Conservation (phyloP, 495 filamentous ascomycete genomes). For the Parmelia sp. region DNA sequence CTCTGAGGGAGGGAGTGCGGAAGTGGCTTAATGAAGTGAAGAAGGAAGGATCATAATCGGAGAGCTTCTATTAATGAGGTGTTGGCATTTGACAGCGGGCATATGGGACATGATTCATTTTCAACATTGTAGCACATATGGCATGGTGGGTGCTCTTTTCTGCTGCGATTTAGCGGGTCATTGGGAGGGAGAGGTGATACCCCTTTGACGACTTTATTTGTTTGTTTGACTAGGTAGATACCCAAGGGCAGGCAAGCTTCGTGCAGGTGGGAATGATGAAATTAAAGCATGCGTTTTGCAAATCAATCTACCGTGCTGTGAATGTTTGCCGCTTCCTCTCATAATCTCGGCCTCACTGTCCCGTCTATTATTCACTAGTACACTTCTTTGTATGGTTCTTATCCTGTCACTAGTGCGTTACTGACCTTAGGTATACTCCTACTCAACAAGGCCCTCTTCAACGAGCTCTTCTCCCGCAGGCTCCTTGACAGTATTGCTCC, state of each 20-base stretch:
- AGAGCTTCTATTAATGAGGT: not conserved
- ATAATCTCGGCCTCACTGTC: no score
- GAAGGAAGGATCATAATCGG: slow-evolving; percentile 3
- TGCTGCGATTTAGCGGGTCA: slow-evolving; percentile 14
- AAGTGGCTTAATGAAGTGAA: slow-evolving; percentile 54
- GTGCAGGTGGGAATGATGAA: not conserved
- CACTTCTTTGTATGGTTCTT: no score
- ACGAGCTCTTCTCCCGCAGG: no score
- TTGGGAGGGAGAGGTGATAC: not conserved
- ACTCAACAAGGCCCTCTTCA: no score
- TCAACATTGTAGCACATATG: not conserved
- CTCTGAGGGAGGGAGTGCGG: slow-evolving; percentile 57
- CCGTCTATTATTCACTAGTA: no score
- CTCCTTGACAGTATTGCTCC: no score
- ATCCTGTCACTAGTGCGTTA: no score
- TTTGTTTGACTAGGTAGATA: not conserved
- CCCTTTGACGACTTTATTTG: not conserved
- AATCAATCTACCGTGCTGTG: not conserved
- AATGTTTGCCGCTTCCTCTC: not conserved
- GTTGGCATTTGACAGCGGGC: not conserved
- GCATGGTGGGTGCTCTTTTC: not conserved
- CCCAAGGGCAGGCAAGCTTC: not conserved
- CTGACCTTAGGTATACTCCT: no score
- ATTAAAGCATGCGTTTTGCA: not conserved
- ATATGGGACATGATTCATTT: not conserved